These are phyloP conservation scores for Colletotrichum sp. DNA, from an alignment of 2,329 filamentous ascomycete genomes.

Conservation along the genomic window DNA sequence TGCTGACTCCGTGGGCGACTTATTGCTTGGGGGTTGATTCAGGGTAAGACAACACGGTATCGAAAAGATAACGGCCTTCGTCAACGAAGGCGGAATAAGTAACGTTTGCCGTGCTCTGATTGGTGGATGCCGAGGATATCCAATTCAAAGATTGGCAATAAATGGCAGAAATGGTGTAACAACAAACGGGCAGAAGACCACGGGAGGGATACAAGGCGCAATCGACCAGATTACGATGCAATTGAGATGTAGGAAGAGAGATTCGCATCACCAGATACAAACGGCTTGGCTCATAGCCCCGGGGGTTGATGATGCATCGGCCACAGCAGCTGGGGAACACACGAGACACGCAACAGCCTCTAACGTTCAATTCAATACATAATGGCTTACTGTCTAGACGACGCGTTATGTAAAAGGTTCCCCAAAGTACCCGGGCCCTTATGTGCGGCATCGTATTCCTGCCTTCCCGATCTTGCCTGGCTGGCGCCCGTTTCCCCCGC, in stretches of 20 bases:
- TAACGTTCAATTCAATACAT: background rate
- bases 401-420: background rate
- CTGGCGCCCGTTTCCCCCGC: background rate
- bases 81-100: background rate
- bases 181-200: background rate
- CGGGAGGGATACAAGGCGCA: background rate
- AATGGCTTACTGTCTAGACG: background rate
- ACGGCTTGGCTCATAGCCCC: background rate
- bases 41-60: background rate
- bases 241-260: background rate
- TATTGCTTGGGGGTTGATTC: background rate
- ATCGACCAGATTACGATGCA: background rate
- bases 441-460: background rate
- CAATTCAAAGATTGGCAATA: background rate
- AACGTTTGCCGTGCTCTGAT: background rate
- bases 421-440: background rate
- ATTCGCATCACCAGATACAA: background rate
- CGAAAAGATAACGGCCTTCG: background rate
- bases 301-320: background rate
- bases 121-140: background rate
- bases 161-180: background rate
- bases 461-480: slow-evolving; percentile 12
- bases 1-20: background rate
- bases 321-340: background rate
- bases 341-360: background rate